Conservation (phyloP, 2,329 filamentous ascomycete genomes). For the Cordyceps javanica region DNA sequence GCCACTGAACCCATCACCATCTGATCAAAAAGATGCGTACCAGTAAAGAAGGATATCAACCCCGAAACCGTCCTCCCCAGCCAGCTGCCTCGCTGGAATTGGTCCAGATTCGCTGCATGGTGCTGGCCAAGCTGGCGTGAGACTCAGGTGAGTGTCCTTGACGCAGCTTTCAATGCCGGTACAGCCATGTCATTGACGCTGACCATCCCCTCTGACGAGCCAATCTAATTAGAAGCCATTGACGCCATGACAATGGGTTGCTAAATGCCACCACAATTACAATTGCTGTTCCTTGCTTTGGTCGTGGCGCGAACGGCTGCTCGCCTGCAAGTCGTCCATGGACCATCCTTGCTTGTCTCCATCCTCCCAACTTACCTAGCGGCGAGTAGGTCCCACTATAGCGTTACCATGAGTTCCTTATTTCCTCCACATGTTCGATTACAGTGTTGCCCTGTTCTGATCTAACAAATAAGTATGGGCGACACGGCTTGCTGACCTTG, state of each 20-base stretch:
- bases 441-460: neutral
- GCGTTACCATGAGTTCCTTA: neutral
- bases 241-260: constrained; percentile 6
- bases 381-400: neutral
- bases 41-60: neutral
- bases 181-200: neutral
- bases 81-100: neutral
- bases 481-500: neutral
- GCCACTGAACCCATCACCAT: constrained; percentile 12
- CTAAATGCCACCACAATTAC: constrained; percentile 3
- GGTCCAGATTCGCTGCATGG: neutral
- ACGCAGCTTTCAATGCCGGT: neutral
- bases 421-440: constrained; percentile 4
- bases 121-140: neutral
- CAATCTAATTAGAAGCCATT: neutral
- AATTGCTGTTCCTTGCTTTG: neutral
- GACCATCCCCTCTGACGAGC: neutral
- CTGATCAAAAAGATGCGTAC: constrained; percentile 3
- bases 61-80: neutral
- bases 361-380: neutral
- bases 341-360: constrained; percentile 1
- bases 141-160: neutral
- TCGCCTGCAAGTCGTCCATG: neutral
- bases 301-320: neutral
- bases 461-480: neutral